phyloP scores from a whole-genome alignment of 1,139 yeast genomes.

The Lodderomyces parapsilosis region DNA sequence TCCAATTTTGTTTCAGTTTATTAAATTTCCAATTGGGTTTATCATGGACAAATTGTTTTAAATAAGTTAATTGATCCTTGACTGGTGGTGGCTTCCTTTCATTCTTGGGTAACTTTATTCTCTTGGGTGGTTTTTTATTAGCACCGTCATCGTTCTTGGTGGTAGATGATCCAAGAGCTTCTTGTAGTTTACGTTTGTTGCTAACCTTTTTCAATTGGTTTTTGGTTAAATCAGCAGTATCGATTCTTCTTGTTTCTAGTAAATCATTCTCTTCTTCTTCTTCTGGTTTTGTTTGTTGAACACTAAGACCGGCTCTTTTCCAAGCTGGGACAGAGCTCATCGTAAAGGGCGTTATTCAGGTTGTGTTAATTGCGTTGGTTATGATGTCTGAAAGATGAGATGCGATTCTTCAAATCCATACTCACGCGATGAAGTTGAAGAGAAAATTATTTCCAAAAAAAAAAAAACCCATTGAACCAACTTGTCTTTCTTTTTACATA shows the following conservation, averaged over 20 bases:
- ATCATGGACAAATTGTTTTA: constrained; percentile 64
- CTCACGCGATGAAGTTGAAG: not conserved
- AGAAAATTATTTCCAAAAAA: too few relatives aligned
- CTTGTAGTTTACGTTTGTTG: constrained; percentile 29
- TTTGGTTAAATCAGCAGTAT: constrained; percentile 45
- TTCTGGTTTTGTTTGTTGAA: constrained; percentile 39
- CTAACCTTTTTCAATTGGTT: constrained; percentile 46
- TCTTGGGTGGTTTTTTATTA: constrained; percentile 63
- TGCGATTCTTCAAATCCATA: not conserved
- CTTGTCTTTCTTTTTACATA: too few relatives aligned
- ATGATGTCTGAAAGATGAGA: not conserved
- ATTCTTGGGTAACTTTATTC: constrained; percentile 70
- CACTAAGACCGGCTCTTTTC: constrained; percentile 79
- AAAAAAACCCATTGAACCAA: too few relatives aligned
- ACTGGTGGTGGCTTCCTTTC: constrained; percentile 78
- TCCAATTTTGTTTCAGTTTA: constrained; percentile 93
- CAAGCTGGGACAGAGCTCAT: constrained; percentile 69
- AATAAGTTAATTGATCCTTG: constrained; percentile 75
- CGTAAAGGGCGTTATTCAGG: not conserved
- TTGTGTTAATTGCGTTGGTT: not conserved
- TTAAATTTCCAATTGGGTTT: constrained; percentile 82
- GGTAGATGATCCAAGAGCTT: constrained; percentile 17
- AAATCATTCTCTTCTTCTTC: constrained; percentile 40
- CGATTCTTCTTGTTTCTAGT: constrained; percentile 38
- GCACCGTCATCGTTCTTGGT: constrained; percentile 7